Conservation (phyloP, 2,329 filamentous ascomycete genomes). For the Alternaria metachromatica region DNA sequence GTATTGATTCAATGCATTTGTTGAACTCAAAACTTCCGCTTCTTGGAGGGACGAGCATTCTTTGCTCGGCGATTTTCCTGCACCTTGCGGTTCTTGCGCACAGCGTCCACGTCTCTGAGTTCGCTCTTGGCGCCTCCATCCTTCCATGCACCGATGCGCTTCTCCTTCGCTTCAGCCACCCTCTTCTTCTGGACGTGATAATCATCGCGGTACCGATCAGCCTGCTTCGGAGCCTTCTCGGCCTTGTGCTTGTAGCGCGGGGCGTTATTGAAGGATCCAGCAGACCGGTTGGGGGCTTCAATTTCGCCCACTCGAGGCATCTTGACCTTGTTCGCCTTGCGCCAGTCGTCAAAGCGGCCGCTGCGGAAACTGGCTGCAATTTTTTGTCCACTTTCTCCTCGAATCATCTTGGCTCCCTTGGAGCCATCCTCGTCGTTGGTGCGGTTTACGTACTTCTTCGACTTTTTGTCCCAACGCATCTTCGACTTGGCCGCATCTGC, state of each 20-base stretch:
- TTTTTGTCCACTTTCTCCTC: constrained; percentile 92
- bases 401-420: constrained; percentile 73
- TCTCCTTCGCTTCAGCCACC: constrained; percentile 85
- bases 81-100: constrained; percentile 79
- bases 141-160: constrained; percentile 75
- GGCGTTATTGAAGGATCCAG: constrained; percentile 39
- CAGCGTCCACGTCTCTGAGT: constrained; percentile 81
- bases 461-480: constrained; percentile 97
- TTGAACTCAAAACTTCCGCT: constrained; percentile 52
- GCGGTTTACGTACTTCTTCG: constrained; percentile 90
- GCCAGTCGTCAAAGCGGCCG: constrained; percentile 93
- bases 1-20: constrained; percentile 17
- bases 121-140: constrained; percentile 77
- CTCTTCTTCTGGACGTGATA: constrained; percentile 91
- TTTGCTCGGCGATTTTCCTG: constrained; percentile 81
- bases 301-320: constrained; percentile 83
- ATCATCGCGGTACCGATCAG: constrained; percentile 91
- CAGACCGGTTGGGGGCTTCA: constrained; percentile 59
- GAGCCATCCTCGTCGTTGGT: constrained; percentile 95
- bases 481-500: constrained; percentile 75
- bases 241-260: constrained; percentile 83
- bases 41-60: constrained; percentile 82
- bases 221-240: constrained; percentile 87
- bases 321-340: constrained; percentile 80
- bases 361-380: constrained; percentile 93